Evolutionary conservation across 352 stramenopile genomes (phyloP).

Genomic region (Globisporangium nodosum): DNA sequence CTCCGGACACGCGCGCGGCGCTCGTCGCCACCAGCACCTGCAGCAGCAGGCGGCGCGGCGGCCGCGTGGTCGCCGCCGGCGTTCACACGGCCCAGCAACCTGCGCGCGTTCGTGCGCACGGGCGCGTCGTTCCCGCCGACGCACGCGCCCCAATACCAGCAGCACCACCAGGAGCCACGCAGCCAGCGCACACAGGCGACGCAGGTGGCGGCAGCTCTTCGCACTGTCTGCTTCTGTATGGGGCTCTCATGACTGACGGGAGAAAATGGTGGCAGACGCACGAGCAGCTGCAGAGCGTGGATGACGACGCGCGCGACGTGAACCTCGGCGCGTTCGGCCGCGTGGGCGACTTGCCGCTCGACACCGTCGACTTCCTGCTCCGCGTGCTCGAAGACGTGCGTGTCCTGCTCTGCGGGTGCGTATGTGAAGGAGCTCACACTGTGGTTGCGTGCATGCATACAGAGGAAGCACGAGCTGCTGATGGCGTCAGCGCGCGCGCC

Average conservation of each 20-base stretch:
- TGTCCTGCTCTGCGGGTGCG: background rate
- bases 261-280: background rate
- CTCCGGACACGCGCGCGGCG: conserved; percentile 2
- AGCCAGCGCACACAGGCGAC: conserved; percentile 20
- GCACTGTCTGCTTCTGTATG: background rate
- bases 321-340: conserved; percentile 37
- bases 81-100: conserved; percentile 41
- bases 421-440: background rate
- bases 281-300: background rate
- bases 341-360: conserved; percentile 42
- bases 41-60: background rate
- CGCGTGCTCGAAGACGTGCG: conserved; percentile 55
- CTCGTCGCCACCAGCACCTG: conserved; percentile 9
- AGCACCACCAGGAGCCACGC: conserved; percentile 7
- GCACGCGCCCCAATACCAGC: background rate
- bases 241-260: background rate
- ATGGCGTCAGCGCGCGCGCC: background rate
- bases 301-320: conserved; percentile 4
- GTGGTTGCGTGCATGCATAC: background rate
- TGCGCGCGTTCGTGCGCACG: conserved; percentile 25
- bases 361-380: conserved; percentile 70
- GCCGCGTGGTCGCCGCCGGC: conserved; percentile 32
- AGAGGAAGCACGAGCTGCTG: conserved; percentile 44
- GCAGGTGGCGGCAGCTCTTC: conserved; percentile 11
- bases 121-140: conserved; percentile 32